Conservation (phyloP, 2,329 filamentous ascomycete species). For the Diaporthe ilicicola region DNA sequence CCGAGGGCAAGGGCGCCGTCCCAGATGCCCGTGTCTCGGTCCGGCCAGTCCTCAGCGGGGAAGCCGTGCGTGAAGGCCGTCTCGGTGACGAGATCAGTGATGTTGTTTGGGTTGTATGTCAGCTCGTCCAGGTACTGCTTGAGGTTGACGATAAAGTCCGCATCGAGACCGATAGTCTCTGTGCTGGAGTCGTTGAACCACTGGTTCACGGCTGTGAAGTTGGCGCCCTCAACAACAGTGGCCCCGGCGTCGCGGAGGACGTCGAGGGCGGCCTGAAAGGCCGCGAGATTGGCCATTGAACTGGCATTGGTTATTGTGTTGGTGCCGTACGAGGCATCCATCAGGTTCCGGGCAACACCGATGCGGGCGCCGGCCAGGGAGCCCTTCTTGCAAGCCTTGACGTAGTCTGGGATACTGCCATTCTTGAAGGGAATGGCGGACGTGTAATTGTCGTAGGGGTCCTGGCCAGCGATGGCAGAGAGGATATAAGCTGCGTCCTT, state of each 20-base stretch:
- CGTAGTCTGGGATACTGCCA: slow-evolving; percentile 62
- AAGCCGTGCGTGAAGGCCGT: slow-evolving; percentile 61
- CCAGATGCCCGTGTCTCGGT: slow-evolving; percentile 66
- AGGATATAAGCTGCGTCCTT: slow-evolving; percentile 27
- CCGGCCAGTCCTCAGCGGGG: slow-evolving; percentile 65
- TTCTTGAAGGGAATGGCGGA: slow-evolving; percentile 43
- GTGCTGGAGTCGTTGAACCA: slow-evolving; percentile 43
- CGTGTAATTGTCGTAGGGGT: slow-evolving; percentile 65
- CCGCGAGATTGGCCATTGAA: slow-evolving; percentile 44
- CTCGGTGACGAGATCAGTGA: slow-evolving; percentile 62
- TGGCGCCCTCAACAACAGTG: slow-evolving; percentile 58
- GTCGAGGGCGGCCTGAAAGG: slow-evolving; percentile 62
- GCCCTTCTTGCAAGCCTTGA: slow-evolving; percentile 61
- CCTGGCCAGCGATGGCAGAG: slow-evolving; percentile 54
- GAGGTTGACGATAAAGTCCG: slow-evolving; percentile 68
- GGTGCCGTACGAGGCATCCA: slow-evolving; percentile 45
- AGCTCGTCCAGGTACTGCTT: slow-evolving; percentile 65
- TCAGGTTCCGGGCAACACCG: slow-evolving; percentile 68
- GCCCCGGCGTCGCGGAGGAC: slow-evolving; percentile 64
- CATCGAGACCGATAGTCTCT: slow-evolving; percentile 49
- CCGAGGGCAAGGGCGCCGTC: slow-evolving; percentile 58
- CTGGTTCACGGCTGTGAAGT: slow-evolving; percentile 56
- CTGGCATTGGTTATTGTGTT: slow-evolving; percentile 29
- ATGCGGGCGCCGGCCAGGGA: slow-evolving; percentile 66
- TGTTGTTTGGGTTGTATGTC: slow-evolving; percentile 63